A percentile compares a stretch with the other conserved stretches of the same genome.
Conservation (phyloP, 345 rosid genomes). For the Trapa incisa region DNA sequence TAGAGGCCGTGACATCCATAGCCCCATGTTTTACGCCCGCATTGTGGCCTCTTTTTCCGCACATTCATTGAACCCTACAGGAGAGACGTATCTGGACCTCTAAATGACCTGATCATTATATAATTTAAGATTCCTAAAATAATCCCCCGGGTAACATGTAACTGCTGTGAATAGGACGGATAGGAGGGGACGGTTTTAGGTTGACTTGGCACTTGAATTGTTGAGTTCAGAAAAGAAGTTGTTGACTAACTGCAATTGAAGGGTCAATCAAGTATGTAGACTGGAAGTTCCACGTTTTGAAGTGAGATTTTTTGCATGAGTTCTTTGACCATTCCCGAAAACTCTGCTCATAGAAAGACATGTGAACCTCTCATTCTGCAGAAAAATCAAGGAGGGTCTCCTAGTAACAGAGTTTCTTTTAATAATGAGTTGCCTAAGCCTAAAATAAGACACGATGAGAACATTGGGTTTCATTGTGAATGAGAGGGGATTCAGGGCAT, state of each 20-base stretch:
- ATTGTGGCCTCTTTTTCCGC: too few relatives aligned
- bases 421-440: neutral
- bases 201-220: conserved; percentile 53
- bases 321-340: neutral
- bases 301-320: neutral
- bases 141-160: too few relatives aligned
- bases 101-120: too few relatives aligned
- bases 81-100: too few relatives aligned
- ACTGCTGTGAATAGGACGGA: too few relatives aligned
- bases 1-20: too few relatives aligned
- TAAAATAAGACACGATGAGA: neutral
- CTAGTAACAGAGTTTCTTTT: neutral
- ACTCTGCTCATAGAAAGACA: neutral
- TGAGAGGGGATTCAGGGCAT: neutral
- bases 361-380: neutral
- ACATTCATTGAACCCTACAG: too few relatives aligned
- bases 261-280: too few relatives aligned
- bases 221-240: conserved; percentile 5
- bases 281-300: neutral
- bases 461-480: neutral
- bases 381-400: neutral
- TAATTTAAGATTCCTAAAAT: too few relatives aligned
- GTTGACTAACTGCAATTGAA: neutral
- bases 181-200: neutral
- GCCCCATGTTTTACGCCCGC: too few relatives aligned